Base-by-base conservation (phyloP, 768 basidiomycete species). In the Rhizopogon roseolus region DNA sequence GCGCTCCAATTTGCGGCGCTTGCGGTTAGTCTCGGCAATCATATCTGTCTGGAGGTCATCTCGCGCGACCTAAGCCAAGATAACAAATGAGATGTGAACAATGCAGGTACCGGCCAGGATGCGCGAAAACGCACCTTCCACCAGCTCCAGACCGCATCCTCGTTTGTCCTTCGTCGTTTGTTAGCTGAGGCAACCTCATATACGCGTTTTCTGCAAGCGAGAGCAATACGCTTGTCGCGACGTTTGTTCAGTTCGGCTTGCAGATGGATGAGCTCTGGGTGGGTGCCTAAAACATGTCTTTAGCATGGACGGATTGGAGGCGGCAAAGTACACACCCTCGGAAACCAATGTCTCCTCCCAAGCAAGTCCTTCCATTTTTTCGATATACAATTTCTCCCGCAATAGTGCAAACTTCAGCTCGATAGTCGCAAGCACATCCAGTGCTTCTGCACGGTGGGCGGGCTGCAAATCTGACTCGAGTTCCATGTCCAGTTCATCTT, bases 401-500 rank as follows among this genome's bases (percentile, higher is more conserved):
- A 98, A 69, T 32, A 88, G 71, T 0, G 95, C 94, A 68, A 94
- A 97, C 63, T 90, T 92, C 70, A 98, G 82, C 65, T 99, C 96
- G 60, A 99, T 95, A 42, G 77, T 80, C 3, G 95, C 88, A 6
- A 98, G 74, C 0, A 88, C 86, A 54, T 94, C 93, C 54, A 98
- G 78, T 0, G 93, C 93, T 62, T 96, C 93, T 4, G 85, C 86
- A 19, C 91, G 79, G 66, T 91, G 88, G 1, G 86, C 87, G 42
- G 87, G 88, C 55, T 90, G 88, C 51, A 90, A 70, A 56, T 93
- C 92, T 10, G 78, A 74, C 52, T 87, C 86, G 7, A 77, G 65
- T 54, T 81, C 80, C 53, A 72, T 62, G 50, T 76, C 76, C 2
- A 66, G 64, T 43, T 82, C 79, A 37, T 73, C 68, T 13, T 68